These are phyloP conservation scores for Citrus unshiu DNA, from an alignment of 345 rosid genomes.

Conservation along the genomic window DNA sequence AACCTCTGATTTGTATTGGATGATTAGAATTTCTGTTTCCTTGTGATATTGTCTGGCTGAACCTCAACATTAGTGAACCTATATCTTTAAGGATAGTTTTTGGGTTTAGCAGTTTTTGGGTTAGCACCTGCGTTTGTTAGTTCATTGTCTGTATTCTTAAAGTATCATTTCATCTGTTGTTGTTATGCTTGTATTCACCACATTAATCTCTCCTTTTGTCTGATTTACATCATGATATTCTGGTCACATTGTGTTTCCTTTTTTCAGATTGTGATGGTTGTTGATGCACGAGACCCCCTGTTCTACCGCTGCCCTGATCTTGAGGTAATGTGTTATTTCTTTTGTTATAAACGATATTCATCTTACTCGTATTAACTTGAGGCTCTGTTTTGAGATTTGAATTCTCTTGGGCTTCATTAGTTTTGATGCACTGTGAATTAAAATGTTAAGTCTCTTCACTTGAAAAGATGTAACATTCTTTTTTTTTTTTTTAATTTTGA, in stretches of 20 bases:
- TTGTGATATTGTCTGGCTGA: background rate
- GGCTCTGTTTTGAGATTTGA: background rate
- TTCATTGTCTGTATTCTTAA: background rate
- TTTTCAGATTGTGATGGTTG: constrained; percentile 93
- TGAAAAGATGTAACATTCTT: background rate
- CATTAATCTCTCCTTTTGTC: background rate
- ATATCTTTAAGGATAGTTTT: no score
- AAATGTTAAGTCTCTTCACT: background rate
- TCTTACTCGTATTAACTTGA: background rate
- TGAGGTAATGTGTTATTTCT: constrained; percentile 51
- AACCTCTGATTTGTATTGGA: no score
- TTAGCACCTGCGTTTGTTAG: background rate
- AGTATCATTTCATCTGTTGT: background rate
- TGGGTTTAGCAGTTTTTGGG: background rate
- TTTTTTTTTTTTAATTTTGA: no score
- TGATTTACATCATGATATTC: background rate
- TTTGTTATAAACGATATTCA: background rate
- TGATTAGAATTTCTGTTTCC: no score
- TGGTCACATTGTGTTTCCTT: constrained; percentile 3
- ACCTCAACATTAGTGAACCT: background rate
- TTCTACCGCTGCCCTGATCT: constrained; percentile 93
- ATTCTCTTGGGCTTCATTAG: background rate
- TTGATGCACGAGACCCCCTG: constrained; percentile 90
- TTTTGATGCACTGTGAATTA: background rate
- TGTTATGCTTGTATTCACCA: no score